Base-by-base conservation (phyloP, 768 basidiomycete species). In the Hemileccinum rubropunctum region DNA sequence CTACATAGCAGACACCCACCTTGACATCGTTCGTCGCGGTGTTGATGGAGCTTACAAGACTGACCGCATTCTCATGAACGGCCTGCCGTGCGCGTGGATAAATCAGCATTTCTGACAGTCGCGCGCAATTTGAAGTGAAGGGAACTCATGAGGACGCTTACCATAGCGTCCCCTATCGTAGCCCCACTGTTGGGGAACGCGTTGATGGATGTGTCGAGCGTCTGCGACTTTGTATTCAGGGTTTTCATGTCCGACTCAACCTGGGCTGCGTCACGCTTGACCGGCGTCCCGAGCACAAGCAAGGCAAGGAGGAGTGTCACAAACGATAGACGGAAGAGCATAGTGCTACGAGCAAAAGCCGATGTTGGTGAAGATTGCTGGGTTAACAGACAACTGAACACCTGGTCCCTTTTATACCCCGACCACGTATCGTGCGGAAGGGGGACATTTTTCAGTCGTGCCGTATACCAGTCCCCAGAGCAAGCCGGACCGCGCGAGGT, bases 261-360 rank as follows among this genome's bases (percentile, higher is more conserved):
- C 33, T 26, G 3, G 3, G 2, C 4, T 2, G 5, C n/a, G 42
- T 41, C 47, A 37, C 52, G 60, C 45, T 42, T 51, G 40, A 50
- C 37, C 1, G 52, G 53, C n/a, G 33, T 34, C 9, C 52, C 60
- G 37, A 62, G 21, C 23, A 45, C 35, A n/a, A 32, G 36, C 34
- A 50, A 7, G 7, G 52, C 60, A 36, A 56, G 10, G 39, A 48
- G 2, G 34, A 60, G 52, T 6, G 32, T 39, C 33, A 56, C 36
- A 13, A 59, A 42, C 9, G 50, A 55, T 11, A 38, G 42, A 28
- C n/a, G 50, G n/a, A 59, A 30, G 35, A 45, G 27, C 59, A 60
- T 60, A 28, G 36, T 6, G 30, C 2, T 37, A 11, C 17, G 21
- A 43, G 27, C 9, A 40, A 35, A 36, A 23, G 18, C 3, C 28